These are phyloP conservation scores for Amanita brunnescens DNA, from an alignment of 768 basidiomycete genomes.

Conservation along the genomic window DNA sequence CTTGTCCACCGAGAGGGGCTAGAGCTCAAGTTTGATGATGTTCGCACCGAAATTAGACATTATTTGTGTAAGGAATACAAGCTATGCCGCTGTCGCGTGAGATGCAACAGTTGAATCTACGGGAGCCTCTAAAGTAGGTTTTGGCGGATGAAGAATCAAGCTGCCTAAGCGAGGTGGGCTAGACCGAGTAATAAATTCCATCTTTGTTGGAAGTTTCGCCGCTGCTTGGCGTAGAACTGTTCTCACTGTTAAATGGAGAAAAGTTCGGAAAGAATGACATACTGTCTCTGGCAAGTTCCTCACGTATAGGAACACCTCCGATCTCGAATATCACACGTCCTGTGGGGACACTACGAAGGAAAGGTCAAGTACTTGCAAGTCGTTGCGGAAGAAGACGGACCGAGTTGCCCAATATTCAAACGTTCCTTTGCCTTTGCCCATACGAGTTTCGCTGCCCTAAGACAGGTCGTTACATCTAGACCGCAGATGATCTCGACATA, in stretches of 20 bases:
- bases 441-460: constrained; percentile 95
- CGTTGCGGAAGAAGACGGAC: constrained; percentile 30
- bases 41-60: neutral
- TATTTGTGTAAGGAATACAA: neutral
- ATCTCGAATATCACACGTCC: constrained; percentile 93
- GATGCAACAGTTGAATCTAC: neutral
- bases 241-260: neutral
- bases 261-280: constrained; percentile 13
- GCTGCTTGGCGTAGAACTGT: constrained; percentile 83
- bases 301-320: constrained; percentile 81
- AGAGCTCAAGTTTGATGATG: neutral
- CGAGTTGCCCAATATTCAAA: constrained; percentile 97
- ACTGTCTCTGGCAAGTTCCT: constrained; percentile 92
- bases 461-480: neutral
- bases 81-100: neutral
- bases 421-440: constrained; percentile 98
- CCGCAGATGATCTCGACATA: neutral
- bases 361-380: neutral
- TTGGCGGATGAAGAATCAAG: constrained; percentile 42
- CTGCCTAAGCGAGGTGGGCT: constrained; percentile 71
- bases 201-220: constrained; percentile 76
- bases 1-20: no score
- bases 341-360: constrained; percentile 50
- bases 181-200: constrained; percentile 72
- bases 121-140: constrained; percentile 14